Evolutionary conservation across 257 asterid genomes (phyloP), one percentile per base, ranked within the genome.

Genomic region (Nicotiana attenuata): DNA sequence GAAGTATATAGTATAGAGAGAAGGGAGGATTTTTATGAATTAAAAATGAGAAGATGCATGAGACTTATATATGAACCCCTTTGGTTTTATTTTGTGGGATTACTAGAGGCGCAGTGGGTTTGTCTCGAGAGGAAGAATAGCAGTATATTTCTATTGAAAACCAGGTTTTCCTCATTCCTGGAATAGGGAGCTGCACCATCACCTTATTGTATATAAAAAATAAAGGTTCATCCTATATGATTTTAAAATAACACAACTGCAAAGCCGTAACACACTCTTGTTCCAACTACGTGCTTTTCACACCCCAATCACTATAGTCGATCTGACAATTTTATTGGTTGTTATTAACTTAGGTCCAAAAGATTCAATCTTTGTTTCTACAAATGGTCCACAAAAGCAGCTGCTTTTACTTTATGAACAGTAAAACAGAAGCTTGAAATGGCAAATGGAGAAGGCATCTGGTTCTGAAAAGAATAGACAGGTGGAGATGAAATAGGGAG

Each of bases 151-250:
- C 22, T 65, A 75, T 26, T 41, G 50, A 68, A 86, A 81, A 77
- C 83, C 86, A 31, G 84, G 50, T 71, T 84, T 89, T 89, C 88
- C 91, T 87, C 84, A 84, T 90, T 91, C 92, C 77, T 88, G 94
- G 97, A 92, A 90, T 83, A 16, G 76, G 97, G 94, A 85, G 84
- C 57, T 79, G 85, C 80, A 87, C 78, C 65, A 3, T 65, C 78
- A 61, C 78, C 88, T 88, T 45, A 89, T 83, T 66, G 83, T 38
- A 19, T 24, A 1, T 3, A 33, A 78, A 65, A 64, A 28, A 5
- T 4, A 33, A 81, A 65, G 52, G 83, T 65, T 56, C 76, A 24
- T 56, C 45, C 68, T 59, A 26, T 9, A 45, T 6, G 4, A 11
- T 69, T 20, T 5, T 69, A 71, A 71, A 73, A 47, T 73, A 7